Conservation (phyloP, 2,329 filamentous ascomycete genomes). For the Phaeosphaeriaceae sp. region DNA sequence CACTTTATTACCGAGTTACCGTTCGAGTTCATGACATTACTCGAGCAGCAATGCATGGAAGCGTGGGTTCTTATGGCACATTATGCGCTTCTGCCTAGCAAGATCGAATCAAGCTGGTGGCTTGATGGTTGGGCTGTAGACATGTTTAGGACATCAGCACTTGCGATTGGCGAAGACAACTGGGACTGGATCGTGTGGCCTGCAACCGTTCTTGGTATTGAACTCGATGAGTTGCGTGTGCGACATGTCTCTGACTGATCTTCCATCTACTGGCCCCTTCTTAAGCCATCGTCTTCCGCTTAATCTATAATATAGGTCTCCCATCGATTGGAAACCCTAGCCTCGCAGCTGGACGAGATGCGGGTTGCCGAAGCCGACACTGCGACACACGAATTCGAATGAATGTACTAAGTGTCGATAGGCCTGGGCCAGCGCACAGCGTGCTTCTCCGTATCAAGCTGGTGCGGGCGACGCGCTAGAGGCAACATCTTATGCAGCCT, state of each 20-base stretch:
- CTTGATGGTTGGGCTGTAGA: conserved; percentile 24
- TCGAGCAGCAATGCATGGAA: conserved; percentile 29
- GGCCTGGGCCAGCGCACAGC: neutral
- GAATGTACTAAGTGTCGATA: no score
- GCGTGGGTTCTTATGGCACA: conserved; percentile 40
- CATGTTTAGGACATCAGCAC: conserved; percentile 28
- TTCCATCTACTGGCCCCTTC: neutral
- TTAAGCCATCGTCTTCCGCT: neutral
- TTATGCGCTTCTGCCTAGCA: conserved; percentile 29
- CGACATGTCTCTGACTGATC: neutral
- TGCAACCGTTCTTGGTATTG: conserved; percentile 18
- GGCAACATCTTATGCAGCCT: neutral
- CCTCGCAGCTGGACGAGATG: no score
- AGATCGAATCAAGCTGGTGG: conserved; percentile 27
- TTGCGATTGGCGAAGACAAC: conserved; percentile 29
- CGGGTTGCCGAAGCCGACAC: no score
- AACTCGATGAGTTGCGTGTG: conserved; percentile 21
- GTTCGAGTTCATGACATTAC: conserved; percentile 21
- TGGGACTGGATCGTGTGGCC: conserved; percentile 36
- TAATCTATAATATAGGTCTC: neutral
- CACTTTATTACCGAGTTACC: conserved; percentile 23
- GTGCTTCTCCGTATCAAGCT: neutral
- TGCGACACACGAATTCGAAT: no score
- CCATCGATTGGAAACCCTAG: no score
- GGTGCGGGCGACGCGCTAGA: neutral